These are phyloP conservation scores for Pyrenula aspistea DNA, from an alignment of 495 filamentous ascomycete genomes.

Conservation along the genomic window DNA sequence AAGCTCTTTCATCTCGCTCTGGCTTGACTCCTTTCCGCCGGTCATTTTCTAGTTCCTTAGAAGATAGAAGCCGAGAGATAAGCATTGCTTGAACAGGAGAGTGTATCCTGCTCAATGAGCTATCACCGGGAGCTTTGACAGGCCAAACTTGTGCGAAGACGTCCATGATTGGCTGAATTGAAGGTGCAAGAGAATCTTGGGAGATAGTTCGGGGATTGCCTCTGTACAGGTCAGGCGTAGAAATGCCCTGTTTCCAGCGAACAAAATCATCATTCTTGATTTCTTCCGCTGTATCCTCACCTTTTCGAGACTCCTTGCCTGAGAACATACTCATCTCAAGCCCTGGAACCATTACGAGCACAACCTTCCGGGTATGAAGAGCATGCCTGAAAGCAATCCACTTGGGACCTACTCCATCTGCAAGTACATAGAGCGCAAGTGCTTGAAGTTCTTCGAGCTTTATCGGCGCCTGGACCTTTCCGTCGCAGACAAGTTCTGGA, in stretches of 20 bases:
- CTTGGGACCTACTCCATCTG: constrained; percentile 71
- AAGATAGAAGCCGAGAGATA: constrained; percentile 52
- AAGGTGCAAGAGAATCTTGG: constrained; percentile 43
- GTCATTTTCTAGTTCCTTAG: constrained; percentile 31
- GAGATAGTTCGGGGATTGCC: constrained; percentile 64
- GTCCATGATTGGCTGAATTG: constrained; percentile 59
- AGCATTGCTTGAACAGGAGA: constrained; percentile 77
- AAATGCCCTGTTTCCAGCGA: constrained; percentile 31
- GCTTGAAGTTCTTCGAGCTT: constrained; percentile 69
- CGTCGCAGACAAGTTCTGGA: constrained; percentile 54
- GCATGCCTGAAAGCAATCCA: constrained; percentile 78
- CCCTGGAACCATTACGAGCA: constrained; percentile 89
- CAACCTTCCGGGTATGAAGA: constrained; percentile 64
- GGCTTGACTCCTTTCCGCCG: constrained; percentile 43
- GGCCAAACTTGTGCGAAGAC: constrained; percentile 88
- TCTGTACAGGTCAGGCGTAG: constrained; percentile 30
- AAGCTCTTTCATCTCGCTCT: constrained; percentile 44
- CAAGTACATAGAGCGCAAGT: constrained; percentile 77
- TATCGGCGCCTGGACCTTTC: constrained; percentile 60
- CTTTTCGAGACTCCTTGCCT: constrained; percentile 37
- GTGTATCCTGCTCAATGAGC: constrained; percentile 62
- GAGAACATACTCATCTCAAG: constrained; percentile 85
- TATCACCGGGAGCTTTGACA: constrained; percentile 71
- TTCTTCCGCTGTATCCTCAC: constrained; percentile 4
- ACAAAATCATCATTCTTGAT: constrained; percentile 19